These are phyloP conservation scores for Evernia prunastri DNA, from an alignment of 495 filamentous ascomycete genomes.

Conservation along the genomic window DNA sequence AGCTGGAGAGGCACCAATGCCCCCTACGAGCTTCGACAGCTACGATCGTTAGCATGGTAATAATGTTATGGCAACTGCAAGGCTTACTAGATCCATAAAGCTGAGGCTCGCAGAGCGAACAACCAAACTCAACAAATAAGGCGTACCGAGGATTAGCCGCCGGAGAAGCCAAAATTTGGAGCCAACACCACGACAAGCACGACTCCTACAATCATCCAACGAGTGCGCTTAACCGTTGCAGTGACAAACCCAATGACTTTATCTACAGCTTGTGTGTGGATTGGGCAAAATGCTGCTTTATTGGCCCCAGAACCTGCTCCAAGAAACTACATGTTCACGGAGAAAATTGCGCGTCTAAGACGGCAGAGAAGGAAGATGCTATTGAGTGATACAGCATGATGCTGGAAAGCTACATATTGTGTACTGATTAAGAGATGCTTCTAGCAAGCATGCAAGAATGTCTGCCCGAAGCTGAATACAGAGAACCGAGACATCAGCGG, in stretches of 20 bases:
- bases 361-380: not conserved
- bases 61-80: not conserved
- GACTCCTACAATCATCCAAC: too few species aligned
- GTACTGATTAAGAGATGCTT: constrained; percentile 4
- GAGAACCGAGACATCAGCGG: not conserved
- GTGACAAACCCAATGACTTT: too few species aligned
- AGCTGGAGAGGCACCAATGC: constrained; percentile 56
- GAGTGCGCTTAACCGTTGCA: too few species aligned
- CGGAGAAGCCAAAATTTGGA: not conserved
- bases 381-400: too few species aligned
- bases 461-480: not conserved
- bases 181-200: not conserved
- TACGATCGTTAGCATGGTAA: constrained; percentile 30
- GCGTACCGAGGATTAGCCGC: constrained; percentile 9
- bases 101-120: not conserved
- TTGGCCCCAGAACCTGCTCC: too few species aligned
- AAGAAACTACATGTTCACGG: not conserved
- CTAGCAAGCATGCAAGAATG: not conserved
- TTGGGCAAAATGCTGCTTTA: not conserved
- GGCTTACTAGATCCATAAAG: constrained; percentile 38
- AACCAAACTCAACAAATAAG: not conserved
- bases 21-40: constrained; percentile 89
- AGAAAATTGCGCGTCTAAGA: not conserved
- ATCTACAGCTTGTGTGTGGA: not conserved
- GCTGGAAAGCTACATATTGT: not conserved